Conservation (phyloP, 2,329 filamentous ascomycete genomes). For the Ophiosphaerella narmari region DNA sequence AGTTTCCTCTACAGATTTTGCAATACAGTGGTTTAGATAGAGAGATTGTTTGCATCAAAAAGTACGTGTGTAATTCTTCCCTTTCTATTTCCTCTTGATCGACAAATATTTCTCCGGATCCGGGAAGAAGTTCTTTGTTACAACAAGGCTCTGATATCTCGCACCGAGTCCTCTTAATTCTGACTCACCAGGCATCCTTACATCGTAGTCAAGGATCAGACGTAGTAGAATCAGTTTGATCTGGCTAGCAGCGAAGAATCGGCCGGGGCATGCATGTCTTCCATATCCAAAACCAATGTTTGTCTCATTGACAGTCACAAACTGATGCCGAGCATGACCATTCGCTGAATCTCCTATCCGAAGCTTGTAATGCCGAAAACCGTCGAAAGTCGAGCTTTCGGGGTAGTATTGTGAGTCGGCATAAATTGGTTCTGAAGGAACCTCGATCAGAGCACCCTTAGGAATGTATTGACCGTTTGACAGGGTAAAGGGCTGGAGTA, state of each 20-base stretch:
- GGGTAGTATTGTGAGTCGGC: slow-evolving; percentile 27
- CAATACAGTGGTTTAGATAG: too few species aligned
- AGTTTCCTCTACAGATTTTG: too few species aligned
- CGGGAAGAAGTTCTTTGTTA: slow-evolving; percentile 14
- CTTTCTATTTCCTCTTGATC: slow-evolving; percentile 11
- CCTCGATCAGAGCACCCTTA: slow-evolving; percentile 14
- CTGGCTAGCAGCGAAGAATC: slow-evolving; percentile 39
- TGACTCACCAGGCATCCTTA: slow-evolving; percentile 19
- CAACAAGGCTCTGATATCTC: slow-evolving; percentile 17
- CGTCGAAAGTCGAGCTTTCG: slow-evolving; percentile 31
- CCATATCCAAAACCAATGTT: slow-evolving; percentile 37
- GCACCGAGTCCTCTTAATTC: slow-evolving; percentile 7
- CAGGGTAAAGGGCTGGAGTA: slow-evolving; percentile 55
- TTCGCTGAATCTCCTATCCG: slow-evolving; percentile 19
- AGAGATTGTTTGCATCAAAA: too few species aligned
- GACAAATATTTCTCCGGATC: slow-evolving; percentile 17
- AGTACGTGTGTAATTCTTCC: too few species aligned
- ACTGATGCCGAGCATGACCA: slow-evolving; percentile 36
- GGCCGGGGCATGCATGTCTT: slow-evolving; percentile 35
- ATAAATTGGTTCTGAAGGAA: slow-evolving; percentile 31
- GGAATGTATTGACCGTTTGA: slow-evolving; percentile 57
- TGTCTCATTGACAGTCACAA: slow-evolving; percentile 30
- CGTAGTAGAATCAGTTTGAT: slow-evolving; percentile 39
- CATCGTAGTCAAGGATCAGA: slow-evolving; percentile 32
- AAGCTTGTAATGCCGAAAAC: slow-evolving; percentile 36